Evolutionary conservation across 108 stramenopile genomes (phyloP).

Genomic region (Chaetoceros tenuissimus): DNA sequence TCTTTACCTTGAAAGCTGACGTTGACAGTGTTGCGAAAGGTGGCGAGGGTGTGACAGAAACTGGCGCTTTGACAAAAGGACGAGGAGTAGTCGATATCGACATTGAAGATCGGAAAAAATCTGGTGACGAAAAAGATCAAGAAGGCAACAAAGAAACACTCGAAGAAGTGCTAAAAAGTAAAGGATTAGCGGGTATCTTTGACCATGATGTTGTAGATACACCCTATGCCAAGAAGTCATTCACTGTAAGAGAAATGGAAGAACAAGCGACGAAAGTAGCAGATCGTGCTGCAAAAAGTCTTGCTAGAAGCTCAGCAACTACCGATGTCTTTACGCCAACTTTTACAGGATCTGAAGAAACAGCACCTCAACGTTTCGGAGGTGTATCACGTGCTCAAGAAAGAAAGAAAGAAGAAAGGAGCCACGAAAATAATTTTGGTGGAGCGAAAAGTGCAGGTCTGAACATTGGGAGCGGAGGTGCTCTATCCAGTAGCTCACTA

Average conservation of each 20-base stretch:
- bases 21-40: conserved; percentile 32
- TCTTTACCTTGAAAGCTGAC: conserved; percentile 85
- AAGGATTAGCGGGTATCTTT: conserved; percentile 74
- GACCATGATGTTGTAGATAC: conserved; percentile 39
- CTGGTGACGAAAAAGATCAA: conserved; percentile 9
- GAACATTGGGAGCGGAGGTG: not conserved
- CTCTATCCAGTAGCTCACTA: conserved; percentile 30
- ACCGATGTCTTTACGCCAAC: conserved; percentile 38
- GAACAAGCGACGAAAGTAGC: conserved; percentile 60
- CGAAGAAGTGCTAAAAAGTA: conserved; percentile 58
- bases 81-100: conserved; percentile 51
- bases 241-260: conserved; percentile 63
- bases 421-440: conserved; percentile 6
- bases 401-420: not conserved
- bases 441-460: conserved; percentile 11
- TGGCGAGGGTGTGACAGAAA: conserved; percentile 48
- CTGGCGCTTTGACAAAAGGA: conserved; percentile 54
- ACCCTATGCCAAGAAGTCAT: conserved; percentile 25
- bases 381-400: not conserved
- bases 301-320: conserved; percentile 38
- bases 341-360: conserved; percentile 54
- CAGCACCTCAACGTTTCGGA: conserved; percentile 14
- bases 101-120: not conserved
- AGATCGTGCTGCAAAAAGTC: conserved; percentile 38
- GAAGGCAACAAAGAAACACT: conserved; percentile 39